Evolutionary conservation across 345 rosid species (phyloP).

Genomic region (Arabidopsis suecica): DNA sequence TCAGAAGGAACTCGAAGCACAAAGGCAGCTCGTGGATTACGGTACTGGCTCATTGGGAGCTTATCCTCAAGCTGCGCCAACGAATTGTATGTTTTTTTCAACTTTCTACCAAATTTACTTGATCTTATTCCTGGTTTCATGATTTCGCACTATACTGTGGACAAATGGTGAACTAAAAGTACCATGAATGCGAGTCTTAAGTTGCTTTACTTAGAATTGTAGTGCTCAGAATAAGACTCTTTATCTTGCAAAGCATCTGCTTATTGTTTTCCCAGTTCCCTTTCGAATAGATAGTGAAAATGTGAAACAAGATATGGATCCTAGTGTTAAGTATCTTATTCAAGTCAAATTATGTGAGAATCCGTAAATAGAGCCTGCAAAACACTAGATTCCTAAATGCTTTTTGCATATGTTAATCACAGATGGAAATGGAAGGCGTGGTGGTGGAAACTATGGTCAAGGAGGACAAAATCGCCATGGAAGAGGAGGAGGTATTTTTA

Average conservation of each 20-base stretch:
- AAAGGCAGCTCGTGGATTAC: constrained; percentile 94
- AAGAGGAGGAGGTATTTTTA: constrained; percentile 61
- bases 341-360: not conserved
- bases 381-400: constrained; percentile 17
- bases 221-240: not conserved
- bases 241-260: not conserved
- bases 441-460: constrained; percentile 59
- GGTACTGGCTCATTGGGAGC: constrained; percentile 88
- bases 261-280: not conserved
- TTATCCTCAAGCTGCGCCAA: constrained; percentile 67
- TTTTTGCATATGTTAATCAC: constrained; percentile 34
- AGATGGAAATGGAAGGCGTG: constrained; percentile 88
- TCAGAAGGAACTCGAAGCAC: constrained; percentile 89
- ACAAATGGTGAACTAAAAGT: not conserved
- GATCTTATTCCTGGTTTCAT: constrained; percentile 7
- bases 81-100: constrained; percentile 65
- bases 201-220: not conserved
- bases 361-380: not conserved
- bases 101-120: not conserved
- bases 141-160: not conserved
- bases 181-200: not conserved
- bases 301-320: not conserved
- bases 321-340: not conserved
- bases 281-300: constrained; percentile 9
- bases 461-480: constrained; percentile 73